phyloP scores from a whole-genome alignment of 2,329 filamentous ascomycete species.

The Lizonia empirigonia region DNA sequence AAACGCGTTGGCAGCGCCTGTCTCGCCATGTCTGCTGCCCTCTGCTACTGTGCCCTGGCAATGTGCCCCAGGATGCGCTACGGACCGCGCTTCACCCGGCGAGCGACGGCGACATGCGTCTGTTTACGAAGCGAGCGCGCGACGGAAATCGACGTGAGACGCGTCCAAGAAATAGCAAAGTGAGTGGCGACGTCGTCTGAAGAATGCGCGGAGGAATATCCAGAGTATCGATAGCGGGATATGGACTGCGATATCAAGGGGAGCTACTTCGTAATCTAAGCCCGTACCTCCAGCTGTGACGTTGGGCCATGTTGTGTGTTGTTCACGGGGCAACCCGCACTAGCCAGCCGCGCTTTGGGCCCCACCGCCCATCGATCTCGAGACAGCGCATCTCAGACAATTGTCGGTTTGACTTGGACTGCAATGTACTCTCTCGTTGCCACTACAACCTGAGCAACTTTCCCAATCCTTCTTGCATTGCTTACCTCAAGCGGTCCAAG shows the following conservation, averaged over 20 bases:
- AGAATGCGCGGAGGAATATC: neutral
- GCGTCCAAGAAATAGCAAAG: neutral
- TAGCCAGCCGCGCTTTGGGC: conserved; percentile 1
- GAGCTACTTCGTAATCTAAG: conserved; percentile 4
- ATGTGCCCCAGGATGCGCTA: conserved; percentile 13
- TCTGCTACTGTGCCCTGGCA: neutral
- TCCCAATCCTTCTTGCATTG: too few species aligned
- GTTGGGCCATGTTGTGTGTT: conserved; percentile 6
- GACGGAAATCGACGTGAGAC: neutral
- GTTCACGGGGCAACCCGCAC: conserved; percentile 4
- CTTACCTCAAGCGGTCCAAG: too few species aligned
- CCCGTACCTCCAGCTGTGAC: conserved; percentile 10
- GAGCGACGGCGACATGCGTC: conserved; percentile 18
- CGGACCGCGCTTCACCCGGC: conserved; percentile 18
- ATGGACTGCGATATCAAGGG: conserved; percentile 4
- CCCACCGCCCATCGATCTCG: neutral
- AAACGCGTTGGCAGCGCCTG: conserved; percentile 73
- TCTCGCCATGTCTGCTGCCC: conserved; percentile 50
- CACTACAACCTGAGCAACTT: too few species aligned
- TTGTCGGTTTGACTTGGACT: neutral
- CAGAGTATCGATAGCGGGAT: conserved; percentile 14
- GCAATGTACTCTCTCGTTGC: too few species aligned
- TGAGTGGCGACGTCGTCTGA: conserved; percentile 1
- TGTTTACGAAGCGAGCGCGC: conserved; percentile 14
- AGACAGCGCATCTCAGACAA: neutral